These are phyloP conservation scores for Elsinoe necatrix DNA, from an alignment of 2,329 filamentous ascomycete species.

Conservation along the genomic window DNA sequence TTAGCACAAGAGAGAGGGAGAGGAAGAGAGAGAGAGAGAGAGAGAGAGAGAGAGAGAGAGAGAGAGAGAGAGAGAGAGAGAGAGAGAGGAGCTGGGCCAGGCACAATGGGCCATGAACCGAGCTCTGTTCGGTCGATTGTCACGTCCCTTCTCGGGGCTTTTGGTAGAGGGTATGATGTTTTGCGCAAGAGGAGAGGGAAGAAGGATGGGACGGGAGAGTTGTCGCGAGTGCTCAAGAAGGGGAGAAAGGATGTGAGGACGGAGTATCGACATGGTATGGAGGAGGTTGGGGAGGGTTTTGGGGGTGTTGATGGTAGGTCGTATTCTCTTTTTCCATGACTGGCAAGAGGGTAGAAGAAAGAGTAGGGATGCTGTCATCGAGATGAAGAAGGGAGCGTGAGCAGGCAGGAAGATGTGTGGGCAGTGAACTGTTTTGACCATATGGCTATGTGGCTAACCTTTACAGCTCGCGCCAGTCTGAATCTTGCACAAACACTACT, in stretches of 20 bases:
- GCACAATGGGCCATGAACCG: background rate
- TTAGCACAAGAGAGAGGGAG: too few relatives aligned
- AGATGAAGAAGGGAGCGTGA: too few relatives aligned
- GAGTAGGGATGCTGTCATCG: too few relatives aligned
- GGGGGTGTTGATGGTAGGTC: constrained; percentile 6
- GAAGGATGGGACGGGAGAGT: background rate
- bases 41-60: too few relatives aligned
- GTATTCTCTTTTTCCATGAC: background rate
- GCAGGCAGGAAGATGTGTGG: too few relatives aligned
- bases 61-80: too few relatives aligned
- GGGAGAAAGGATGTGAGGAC: background rate
- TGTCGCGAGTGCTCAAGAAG: background rate
- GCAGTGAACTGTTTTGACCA: too few relatives aligned
- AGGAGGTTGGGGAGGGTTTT: background rate
- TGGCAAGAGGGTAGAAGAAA: background rate
- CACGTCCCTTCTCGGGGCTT: background rate
- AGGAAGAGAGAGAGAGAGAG: too few relatives aligned
- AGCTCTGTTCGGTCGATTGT: constrained; percentile 1
- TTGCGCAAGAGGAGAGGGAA: background rate
- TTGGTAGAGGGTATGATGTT: background rate
- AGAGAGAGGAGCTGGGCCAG: background rate
- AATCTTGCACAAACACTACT: background rate
- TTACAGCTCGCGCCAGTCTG: constrained; percentile 1
- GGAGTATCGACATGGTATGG: constrained; percentile 3
- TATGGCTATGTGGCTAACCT: background rate